phyloP scores from a whole-genome alignment of 1,139 yeast species.

The Sugiyamaella paludigena region DNA sequence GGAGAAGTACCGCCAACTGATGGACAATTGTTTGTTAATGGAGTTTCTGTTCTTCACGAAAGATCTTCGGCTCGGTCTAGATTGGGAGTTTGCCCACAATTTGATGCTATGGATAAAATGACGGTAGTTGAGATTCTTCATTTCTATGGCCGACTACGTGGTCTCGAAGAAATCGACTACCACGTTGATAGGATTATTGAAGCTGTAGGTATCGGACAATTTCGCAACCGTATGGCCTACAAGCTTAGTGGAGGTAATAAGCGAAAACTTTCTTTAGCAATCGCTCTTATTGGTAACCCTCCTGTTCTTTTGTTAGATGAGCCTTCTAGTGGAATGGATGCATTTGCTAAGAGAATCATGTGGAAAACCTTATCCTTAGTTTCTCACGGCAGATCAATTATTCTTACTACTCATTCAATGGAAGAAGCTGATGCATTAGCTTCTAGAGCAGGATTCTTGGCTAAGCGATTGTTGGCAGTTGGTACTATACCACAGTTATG shows the following conservation, averaged over 20 bases:
- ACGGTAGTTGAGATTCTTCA: conserved; percentile 36
- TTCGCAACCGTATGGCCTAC: conserved; percentile 35
- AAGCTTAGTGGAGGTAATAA: conserved; percentile 95
- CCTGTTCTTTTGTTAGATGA: conserved; percentile 88
- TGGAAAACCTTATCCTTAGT: conserved; percentile 38
- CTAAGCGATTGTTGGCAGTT: conserved; percentile 35
- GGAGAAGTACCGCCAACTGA: conserved; percentile 42
- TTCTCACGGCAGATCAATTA: conserved; percentile 36
- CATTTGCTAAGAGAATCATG: conserved; percentile 50
- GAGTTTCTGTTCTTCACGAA: conserved; percentile 31
- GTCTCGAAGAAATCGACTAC: conserved; percentile 74
- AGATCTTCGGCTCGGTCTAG: conserved; percentile 35
- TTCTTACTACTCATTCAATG: conserved; percentile 42
- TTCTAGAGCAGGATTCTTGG: conserved; percentile 39
- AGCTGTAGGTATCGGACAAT: conserved; percentile 39
- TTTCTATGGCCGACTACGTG: conserved; percentile 38
- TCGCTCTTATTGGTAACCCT: conserved; percentile 94
- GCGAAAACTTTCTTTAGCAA: conserved; percentile 93
- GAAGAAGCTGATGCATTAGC: conserved; percentile 43
- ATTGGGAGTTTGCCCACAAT: conserved; percentile 42
- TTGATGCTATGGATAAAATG: conserved; percentile 41
- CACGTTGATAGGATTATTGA: conserved; percentile 65
- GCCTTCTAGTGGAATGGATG: conserved; percentile 88
- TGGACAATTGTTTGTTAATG: conserved; percentile 36
- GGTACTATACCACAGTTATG: conserved; percentile 35